Base-by-base conservation (phyloP, 2,329 filamentous ascomycete genomes). In the Aureobasidium musti region DNA sequence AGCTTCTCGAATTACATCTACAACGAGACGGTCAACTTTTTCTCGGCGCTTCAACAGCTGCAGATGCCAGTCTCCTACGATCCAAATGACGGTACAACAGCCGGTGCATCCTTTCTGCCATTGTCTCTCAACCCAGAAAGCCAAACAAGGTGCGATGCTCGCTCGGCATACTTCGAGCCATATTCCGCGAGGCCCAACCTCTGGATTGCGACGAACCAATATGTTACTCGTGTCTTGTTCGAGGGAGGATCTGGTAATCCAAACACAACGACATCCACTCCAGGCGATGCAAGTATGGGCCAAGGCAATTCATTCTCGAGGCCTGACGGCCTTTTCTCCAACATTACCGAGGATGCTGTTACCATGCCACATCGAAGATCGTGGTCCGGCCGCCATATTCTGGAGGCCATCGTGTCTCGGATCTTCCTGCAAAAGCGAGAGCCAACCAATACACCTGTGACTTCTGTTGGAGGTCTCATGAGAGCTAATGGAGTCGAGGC, bases 1-100 rank as follows among this genome's bases (percentile, higher is more conserved):
- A 82, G 81, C 10, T 84, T 83, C 70, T 75, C 79, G 2, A 71
- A 72, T 35, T 79, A 74, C 63, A 74, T 77, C 65, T 81, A 77
- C 68, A 75, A 75, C 35, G 71, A 75, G 60, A 76, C 76, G 2
- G 72, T 73, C 49, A 73, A 74, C 56, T 73, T 77, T 30, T 78
- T 78, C 63, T 71, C 72, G 41, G 78, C 74, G 7, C 69, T 81
- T 63, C 76, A 77, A 26, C 71, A 75, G 43, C 70, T 81, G 1
- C 76, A 75, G 21, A 70, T 81, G 19, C 73, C 75, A 0, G 77
- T 74, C 8, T 72, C 73, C 8, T 72, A 73, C 50, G 79, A 81
- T 67, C 77, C 75, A 1, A 77, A 77, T 53, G 73, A 73, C 33
- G 78, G 79, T 14, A 70, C 70, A 26, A 73, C 74, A n/a, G 73